Evolutionary conservation across 495 filamentous ascomycete species (phyloP).

Genomic region (Trichocladium antarcticum): DNA sequence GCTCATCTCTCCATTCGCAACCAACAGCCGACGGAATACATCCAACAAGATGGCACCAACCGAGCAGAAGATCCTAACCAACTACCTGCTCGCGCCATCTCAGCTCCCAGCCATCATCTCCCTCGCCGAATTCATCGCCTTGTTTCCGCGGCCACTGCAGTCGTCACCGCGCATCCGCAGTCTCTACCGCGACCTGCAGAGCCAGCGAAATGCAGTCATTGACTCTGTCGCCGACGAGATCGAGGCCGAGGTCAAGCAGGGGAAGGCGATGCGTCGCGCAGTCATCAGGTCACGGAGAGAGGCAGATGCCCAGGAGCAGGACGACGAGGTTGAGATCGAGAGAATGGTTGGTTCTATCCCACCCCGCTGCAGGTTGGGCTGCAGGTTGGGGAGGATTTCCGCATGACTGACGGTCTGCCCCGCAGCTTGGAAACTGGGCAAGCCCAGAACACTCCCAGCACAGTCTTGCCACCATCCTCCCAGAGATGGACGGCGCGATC

Average conservation of each 20-base stretch:
- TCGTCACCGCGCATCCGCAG: constrained; percentile 58
- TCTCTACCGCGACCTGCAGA: constrained; percentile 71
- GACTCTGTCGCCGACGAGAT: constrained; percentile 60
- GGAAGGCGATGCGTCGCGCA: constrained; percentile 50
- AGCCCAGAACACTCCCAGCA: constrained; percentile 40
- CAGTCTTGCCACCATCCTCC: constrained; percentile 51
- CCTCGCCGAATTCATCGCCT: constrained; percentile 58
- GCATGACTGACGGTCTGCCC: constrained; percentile 1
- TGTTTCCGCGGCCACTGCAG: constrained; percentile 62
- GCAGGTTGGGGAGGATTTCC: neutral
- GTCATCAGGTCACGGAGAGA: constrained; percentile 45
- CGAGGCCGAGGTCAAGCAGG: constrained; percentile 50
- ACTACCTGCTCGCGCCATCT: constrained; percentile 67
- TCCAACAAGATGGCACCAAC: constrained; percentile 51
- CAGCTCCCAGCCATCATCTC: constrained; percentile 61
- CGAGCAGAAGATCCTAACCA: constrained; percentile 59
- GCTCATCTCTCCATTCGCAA: neutral
- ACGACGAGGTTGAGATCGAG: constrained; percentile 61
- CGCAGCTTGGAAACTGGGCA: constrained; percentile 54
- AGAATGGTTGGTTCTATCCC: constrained; percentile 43
- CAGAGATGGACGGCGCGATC: constrained; percentile 56
- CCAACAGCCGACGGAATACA: neutral
- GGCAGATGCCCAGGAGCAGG: constrained; percentile 43
- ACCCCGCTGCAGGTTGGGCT: neutral
- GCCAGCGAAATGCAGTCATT: constrained; percentile 55